Conservation (phyloP, 768 basidiomycete genomes). For the Psilocybe cyanescens region DNA sequence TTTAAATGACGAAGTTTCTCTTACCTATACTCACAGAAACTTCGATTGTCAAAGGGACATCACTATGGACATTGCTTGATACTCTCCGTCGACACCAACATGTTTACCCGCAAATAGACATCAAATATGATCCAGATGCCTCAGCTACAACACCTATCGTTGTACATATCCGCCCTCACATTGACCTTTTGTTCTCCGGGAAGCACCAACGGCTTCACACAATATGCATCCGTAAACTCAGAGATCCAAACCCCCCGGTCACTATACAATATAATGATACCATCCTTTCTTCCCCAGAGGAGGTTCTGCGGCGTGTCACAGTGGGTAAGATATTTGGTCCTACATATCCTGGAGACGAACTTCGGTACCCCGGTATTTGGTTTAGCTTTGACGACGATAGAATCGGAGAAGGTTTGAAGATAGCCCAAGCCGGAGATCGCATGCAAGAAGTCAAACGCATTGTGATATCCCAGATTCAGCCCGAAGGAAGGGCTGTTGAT, state of each 20-base stretch:
- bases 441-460: conserved; percentile 79
- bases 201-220: conserved; percentile 80
- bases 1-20: neutral
- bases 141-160: conserved; percentile 74
- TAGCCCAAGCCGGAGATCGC: conserved; percentile 59
- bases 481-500: conserved; percentile 58
- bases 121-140: conserved; percentile 80
- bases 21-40: neutral
- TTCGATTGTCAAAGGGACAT: conserved; percentile 53
- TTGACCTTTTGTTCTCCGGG: conserved; percentile 86
- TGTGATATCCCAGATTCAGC: conserved; percentile 70
- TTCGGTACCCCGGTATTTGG: conserved; percentile 83
- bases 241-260: conserved; percentile 68
- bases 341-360: conserved; percentile 76
- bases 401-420: conserved; percentile 57
- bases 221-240: conserved; percentile 71
- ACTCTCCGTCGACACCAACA: conserved; percentile 66
- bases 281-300: conserved; percentile 62
- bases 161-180: conserved; percentile 77
- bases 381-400: conserved; percentile 84
- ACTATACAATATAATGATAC: conserved; percentile 69
- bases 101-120: conserved; percentile 78
- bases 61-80: conserved; percentile 79
- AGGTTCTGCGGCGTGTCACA: conserved; percentile 62
- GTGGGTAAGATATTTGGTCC: conserved; percentile 82